Percentiles rank a stretch among this genome's conserved stretches.
Conservation (phyloP, 805 yeast genomes). For the Isabelozyma rhagii region DNA sequence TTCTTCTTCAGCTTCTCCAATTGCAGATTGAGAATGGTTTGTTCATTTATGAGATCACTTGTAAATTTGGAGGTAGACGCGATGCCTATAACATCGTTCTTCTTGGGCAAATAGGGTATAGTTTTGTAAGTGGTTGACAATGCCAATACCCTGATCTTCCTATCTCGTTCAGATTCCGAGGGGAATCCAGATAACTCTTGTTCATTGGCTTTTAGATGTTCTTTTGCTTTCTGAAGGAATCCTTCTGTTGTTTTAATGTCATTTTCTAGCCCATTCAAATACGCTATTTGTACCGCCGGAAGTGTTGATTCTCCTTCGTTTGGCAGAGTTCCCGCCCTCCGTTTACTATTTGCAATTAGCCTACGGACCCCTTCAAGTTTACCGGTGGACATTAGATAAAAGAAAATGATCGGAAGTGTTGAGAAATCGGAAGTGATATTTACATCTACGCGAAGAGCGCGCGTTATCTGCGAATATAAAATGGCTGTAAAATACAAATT, state of each 20-base stretch:
- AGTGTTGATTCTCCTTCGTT: neutral
- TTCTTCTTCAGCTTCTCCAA: neutral
- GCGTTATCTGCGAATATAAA: too few species aligned
- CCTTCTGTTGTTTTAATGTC: slow-evolving; percentile 15
- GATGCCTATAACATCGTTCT: slow-evolving; percentile 24
- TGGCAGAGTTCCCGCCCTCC: neutral
- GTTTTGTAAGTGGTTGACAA: slow-evolving; percentile 12
- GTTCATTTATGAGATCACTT: slow-evolving; percentile 4
- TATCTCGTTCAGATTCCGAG: neutral
- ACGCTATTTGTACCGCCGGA: slow-evolving; percentile 6
- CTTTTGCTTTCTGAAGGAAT: slow-evolving; percentile 19
- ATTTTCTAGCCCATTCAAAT: slow-evolving; percentile 11
- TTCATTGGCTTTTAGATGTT: slow-evolving; percentile 7
- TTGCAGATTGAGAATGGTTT: neutral
- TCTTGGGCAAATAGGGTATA: slow-evolving; percentile 23
- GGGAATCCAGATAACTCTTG: neutral
- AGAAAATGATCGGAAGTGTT: too few species aligned
- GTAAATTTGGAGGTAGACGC: slow-evolving; percentile 19
- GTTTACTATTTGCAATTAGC: neutral
- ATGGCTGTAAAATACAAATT: too few species aligned
- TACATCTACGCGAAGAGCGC: too few species aligned
- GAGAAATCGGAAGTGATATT: too few species aligned
- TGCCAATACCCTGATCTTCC: slow-evolving; percentile 14
- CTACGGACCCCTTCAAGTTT: neutral
- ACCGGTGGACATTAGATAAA: neutral